Base-by-base conservation (phyloP, 768 basidiomycete species). In the Leucogyrophana mollusca region DNA sequence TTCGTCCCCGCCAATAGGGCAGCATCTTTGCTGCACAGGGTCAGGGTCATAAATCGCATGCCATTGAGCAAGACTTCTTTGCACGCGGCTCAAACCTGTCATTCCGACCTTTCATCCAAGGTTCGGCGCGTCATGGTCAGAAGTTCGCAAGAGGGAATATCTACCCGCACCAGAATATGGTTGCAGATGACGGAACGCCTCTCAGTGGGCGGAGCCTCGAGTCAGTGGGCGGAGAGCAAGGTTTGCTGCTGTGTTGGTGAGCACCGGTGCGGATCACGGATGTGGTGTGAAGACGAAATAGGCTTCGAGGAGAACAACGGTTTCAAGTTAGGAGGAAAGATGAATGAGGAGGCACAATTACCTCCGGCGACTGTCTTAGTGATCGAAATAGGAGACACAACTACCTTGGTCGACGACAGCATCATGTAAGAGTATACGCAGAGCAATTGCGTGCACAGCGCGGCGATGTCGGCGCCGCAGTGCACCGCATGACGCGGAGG, bases 41-140 rank as follows among this genome's bases (percentile, higher is more conserved):
- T 3, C 61, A 67, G 23, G 74, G 60, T 47, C 62, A 62, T 43
- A 89, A 83, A 61, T 82, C 90, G 2, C 71, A 69, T n/a, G 76
- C 75, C 6, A 56, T 99, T 6, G 95, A 99, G 57, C 71, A 77
- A 20, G 80, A 82, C 3, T 98, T 97, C 70, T 99, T 99, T 55
- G 77, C 77, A 41, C 74, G 72, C 27, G 71, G 76, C 40, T 57
- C 71, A 6, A 60, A 69, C 11, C 59, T 86, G 20, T 73, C 80
- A 1, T 57, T 82, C 3, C 73, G 82, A 34, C 80, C 92, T 2
- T 81, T 85, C 45, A 68, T 88, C 3, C 80, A 84, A 49, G 82
- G 82, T 7, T 73, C 77, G 17, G 71, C 73, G 24, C 73, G 74
- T 17, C 73, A 77, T 40, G 83, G 81, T 8, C 70, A 79, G 45